phyloP scores from a whole-genome alignment of 257 asterid species.

The Hygrophila difformis region DNA sequence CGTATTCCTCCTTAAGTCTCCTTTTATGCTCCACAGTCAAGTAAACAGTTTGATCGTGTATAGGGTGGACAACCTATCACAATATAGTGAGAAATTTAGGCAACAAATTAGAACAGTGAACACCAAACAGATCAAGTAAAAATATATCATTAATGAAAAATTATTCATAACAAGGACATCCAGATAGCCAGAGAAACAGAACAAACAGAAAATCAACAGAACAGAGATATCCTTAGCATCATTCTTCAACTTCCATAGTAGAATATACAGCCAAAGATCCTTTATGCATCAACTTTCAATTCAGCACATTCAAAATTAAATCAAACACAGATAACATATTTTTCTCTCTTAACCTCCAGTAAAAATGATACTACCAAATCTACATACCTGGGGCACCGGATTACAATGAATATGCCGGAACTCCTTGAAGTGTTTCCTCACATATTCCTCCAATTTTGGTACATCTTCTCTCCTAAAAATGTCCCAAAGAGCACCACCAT shows the following conservation, averaged over 20 bases:
- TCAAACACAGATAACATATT: neutral
- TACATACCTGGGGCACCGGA: conserved; percentile 51
- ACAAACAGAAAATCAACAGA: too few species aligned
- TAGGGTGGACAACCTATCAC: conserved; percentile 69
- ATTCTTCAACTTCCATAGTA: too few species aligned
- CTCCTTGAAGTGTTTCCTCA: conserved; percentile 49
- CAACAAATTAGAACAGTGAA: neutral
- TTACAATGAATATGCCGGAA: conserved; percentile 42
- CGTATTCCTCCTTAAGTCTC: too few species aligned
- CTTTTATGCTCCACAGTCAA: too few species aligned
- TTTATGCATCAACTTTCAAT: too few species aligned
- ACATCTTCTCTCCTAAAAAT: conserved; percentile 82
- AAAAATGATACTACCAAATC: conserved; percentile 2
- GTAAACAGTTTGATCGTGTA: conserved; percentile 83
- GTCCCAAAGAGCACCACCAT: conserved; percentile 93
- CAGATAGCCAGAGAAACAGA: too few species aligned
- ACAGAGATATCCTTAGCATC: neutral
- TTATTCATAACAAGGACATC: too few species aligned
- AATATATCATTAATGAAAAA: too few species aligned
- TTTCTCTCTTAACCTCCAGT: conserved; percentile 4
- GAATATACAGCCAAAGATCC: too few species aligned
- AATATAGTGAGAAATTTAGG: neutral
- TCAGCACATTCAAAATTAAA: neutral
- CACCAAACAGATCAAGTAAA: too few species aligned
- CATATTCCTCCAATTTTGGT: too few species aligned